Base-by-base conservation (phyloP, 2,329 filamentous ascomycete species). In the Phaeosphaeriaceae sp. region DNA sequence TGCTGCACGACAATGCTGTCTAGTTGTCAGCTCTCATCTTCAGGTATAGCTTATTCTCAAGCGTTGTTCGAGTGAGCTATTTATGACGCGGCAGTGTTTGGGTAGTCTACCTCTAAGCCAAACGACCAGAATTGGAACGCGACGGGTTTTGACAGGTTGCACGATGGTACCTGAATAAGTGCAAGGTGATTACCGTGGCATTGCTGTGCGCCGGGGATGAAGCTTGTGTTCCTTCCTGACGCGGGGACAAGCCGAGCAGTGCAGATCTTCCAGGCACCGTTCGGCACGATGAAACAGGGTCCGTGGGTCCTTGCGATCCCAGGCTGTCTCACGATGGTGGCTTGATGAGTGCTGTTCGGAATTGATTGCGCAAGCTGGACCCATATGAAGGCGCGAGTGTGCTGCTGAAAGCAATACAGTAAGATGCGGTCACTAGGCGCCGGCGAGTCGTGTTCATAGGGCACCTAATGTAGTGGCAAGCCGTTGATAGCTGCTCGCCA, bases 201-300 rank as follows among this genome's bases (percentile, higher is more conserved):
- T 40, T 40, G 35, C 15, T n/a, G 35, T 40, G 35, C 22, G 49
- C 19, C 55, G 46, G 54, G 53, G 55, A 54, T 65, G 54, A 30
- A 22, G 57, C 54, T 52, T 52, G 57, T 54, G 56, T 55, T 57
- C 26, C 46, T 54, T 52, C 57, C 55, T 46, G 42, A 54, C 51
- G 40, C 56, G 49, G n/a, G 60, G 32, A 52, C 55, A 63, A 61
- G 56, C 65, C 60, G 57, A 59, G 28, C 13, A 40, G 46, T 44
- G 28, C 49, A 60, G 64, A 59, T 61, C 50, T n/a, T 55, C 44
- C 49, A 50, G 53, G 53, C 53, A 58, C 54, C 55, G 56, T 59
- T 64, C 64, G 65, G 62, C 60, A 63, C 43, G 60, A 64, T 70
- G 66, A 70, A 69, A 70, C 64, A 53, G 17, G 43, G 60, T 65